These are phyloP conservation scores for Mucor indicus DNA, from an alignment of 371 early-diverging fungal species.

Conservation along the genomic window DNA sequence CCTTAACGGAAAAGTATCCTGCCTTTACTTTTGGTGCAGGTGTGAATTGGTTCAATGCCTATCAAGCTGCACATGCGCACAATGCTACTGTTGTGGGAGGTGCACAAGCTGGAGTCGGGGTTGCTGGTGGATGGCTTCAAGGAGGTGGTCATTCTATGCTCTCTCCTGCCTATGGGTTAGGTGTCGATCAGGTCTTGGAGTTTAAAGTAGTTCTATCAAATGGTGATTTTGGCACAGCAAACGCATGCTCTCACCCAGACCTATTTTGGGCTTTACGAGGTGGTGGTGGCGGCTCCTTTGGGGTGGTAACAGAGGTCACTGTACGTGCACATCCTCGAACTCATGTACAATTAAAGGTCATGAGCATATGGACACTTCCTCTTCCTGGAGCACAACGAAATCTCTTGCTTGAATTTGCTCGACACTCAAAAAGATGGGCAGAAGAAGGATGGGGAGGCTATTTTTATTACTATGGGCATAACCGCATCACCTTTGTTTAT, in stretches of 20 bases:
- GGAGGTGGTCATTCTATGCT: conserved; percentile 28
- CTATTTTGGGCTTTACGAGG: conserved; percentile 59
- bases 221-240: conserved; percentile 31
- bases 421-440: background rate
- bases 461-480: background rate
- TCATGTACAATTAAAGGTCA: background rate
- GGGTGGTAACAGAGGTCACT: conserved; percentile 13
- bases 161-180: conserved; percentile 32
- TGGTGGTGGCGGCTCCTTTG: conserved; percentile 49
- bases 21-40: conserved; percentile 9
- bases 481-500: background rate
- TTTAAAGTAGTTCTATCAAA: conserved; percentile 41
- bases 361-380: background rate
- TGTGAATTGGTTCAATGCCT: conserved; percentile 16
- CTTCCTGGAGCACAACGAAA: background rate
- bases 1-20: background rate
- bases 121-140: conserved; percentile 28
- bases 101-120: conserved; percentile 20
- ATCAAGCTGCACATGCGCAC: conserved; percentile 6
- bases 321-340: conserved; percentile 2
- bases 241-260: conserved; percentile 36
- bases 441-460: conserved; percentile 9
- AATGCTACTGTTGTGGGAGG: conserved; percentile 25
- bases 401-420: conserved; percentile 1
- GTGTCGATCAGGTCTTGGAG: conserved; percentile 46